Conservation (phyloP, 495 filamentous ascomycete species). For the Penicillium cosmopolitanum region DNA sequence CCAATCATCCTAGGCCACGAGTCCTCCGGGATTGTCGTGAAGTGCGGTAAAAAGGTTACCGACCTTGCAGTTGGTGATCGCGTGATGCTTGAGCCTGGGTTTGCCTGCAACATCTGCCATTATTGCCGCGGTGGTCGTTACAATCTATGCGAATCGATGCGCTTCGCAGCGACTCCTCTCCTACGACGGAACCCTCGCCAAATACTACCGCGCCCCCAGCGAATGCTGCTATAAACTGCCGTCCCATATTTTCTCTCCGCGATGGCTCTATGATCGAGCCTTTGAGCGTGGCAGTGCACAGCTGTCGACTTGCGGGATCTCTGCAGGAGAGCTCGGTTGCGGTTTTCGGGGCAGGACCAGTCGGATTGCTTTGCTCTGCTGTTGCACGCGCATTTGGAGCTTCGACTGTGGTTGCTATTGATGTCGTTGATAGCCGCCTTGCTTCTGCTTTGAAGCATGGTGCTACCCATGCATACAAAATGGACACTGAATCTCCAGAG, state of each 20-base stretch:
- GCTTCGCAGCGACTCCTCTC: conserved; percentile 80
- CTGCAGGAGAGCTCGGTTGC: conserved; percentile 70
- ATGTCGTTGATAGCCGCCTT: conserved; percentile 69
- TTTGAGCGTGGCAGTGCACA: conserved; percentile 77
- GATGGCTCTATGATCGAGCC: conserved; percentile 84
- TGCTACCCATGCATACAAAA: conserved; percentile 65
- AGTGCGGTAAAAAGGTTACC: conserved; percentile 55
- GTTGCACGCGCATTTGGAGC: conserved; percentile 76
- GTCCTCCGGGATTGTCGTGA: conserved; percentile 63
- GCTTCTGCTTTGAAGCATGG: conserved; percentile 67
- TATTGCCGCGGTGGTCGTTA: conserved; percentile 71
- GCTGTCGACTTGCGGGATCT: conserved; percentile 66
- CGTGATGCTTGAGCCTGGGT: conserved; percentile 77
- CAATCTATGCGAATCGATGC: conserved; percentile 78
- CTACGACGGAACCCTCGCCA: conserved; percentile 69
- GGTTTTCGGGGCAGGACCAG: conserved; percentile 82
- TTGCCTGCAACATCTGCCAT: conserved; percentile 70
- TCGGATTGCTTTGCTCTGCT: conserved; percentile 77
- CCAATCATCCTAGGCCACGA: conserved; percentile 73
- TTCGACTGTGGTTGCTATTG: conserved; percentile 69
- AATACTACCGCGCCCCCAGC: conserved; percentile 71
- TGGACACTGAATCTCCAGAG: conserved; percentile 40
- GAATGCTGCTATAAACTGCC: conserved; percentile 83
- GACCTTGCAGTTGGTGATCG: conserved; percentile 65
- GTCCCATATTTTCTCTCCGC: conserved; percentile 63